A percentile compares a stretch with the other conserved stretches of the same genome.
Evolutionary conservation across 1,139 yeast species (phyloP).

Genomic region (Fermentozyma sake): DNA sequence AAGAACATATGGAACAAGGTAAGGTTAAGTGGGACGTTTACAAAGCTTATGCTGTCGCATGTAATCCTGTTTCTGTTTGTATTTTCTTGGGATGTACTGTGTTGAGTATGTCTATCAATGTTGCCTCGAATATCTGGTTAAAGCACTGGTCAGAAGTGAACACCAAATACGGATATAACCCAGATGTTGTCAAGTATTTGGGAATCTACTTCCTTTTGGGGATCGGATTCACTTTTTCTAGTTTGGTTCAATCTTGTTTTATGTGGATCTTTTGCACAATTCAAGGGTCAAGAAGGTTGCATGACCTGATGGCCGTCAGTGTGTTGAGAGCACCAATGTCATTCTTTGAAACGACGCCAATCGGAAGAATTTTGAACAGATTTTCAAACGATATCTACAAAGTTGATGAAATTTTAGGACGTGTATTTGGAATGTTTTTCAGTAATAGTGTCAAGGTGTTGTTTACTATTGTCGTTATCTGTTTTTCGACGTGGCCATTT

Average conservation of each 20-base stretch:
- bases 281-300: constrained; percentile 74
- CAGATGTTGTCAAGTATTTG: constrained; percentile 63
- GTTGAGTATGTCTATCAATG: constrained; percentile 53
- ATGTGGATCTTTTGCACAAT: constrained; percentile 85
- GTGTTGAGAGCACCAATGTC: constrained; percentile 95
- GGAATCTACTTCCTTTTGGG: constrained; percentile 78
- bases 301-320: constrained; percentile 70
- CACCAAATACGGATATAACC: constrained; percentile 63
- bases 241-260: constrained; percentile 62
- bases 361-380: constrained; percentile 90
- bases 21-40: constrained; percentile 90
- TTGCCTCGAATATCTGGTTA: constrained; percentile 73
- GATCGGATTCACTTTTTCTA: constrained; percentile 51
- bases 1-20: constrained; percentile 89
- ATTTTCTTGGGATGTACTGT: constrained; percentile 51
- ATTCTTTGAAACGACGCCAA: constrained; percentile 94
- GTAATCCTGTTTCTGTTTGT: constrained; percentile 68
- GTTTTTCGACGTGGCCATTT: constrained; percentile 87
- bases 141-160: constrained; percentile 97
- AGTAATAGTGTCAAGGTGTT: constrained; percentile 67
- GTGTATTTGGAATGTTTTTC: constrained; percentile 83
- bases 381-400: constrained; percentile 92
- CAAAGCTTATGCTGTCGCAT: constrained; percentile 77
- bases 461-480: constrained; percentile 77
- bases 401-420: constrained; percentile 81